Base-by-base conservation (phyloP, 352 stramenopile species). In the Phytophthora quininea region DNA sequence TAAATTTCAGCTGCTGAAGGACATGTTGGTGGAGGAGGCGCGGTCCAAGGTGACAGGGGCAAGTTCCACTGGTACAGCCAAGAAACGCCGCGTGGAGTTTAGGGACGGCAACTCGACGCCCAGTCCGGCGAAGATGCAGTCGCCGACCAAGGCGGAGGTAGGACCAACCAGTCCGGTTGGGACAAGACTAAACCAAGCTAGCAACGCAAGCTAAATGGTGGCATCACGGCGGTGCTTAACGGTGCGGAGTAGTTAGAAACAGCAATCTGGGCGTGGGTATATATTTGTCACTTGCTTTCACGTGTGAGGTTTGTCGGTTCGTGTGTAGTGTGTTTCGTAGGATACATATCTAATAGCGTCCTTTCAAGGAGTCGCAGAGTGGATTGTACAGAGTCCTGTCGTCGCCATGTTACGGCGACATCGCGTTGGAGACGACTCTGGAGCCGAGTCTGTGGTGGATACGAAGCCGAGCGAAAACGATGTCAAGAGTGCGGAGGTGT, bases 1-100 rank as follows among this genome's bases (percentile, higher is more conserved):
- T 33, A 90, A 90, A 58, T 93, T 93, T 46, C 71, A 88, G 47
- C 69, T 88, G 56, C 74, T 93, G 0, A 93, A 93, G 54, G 79
- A 86, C 33, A 83, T 93, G 47, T 69, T 93, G 53, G 77, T 91
- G 37, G 68, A 83, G 31, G 85, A 93, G 66, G 81, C 85, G 24
- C 71, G 68, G 12, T 82, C 78, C 24, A 91, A 91, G 68, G 67
- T 64, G 43, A 54, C 74, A 15, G 62, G 52, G n/a, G 49, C 35
- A 1, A 8, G 19, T n/a, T 33, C 14, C 19, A 15, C 40, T 0
- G 46, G 51, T 27, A 11, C 37, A 2, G 14, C 50, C 9, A 81
- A 81, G 60, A 86, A 82, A 64, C 61, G 70, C 53, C 75, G 72
- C 52, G 59, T 81, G 45, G 72, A 83, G 32, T 68, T 73, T 59